Evolutionary conservation across 768 basidiomycete species (phyloP), one percentile per base, ranked within the genome.

Genomic region (Hortiboletus flavorubellus): DNA sequence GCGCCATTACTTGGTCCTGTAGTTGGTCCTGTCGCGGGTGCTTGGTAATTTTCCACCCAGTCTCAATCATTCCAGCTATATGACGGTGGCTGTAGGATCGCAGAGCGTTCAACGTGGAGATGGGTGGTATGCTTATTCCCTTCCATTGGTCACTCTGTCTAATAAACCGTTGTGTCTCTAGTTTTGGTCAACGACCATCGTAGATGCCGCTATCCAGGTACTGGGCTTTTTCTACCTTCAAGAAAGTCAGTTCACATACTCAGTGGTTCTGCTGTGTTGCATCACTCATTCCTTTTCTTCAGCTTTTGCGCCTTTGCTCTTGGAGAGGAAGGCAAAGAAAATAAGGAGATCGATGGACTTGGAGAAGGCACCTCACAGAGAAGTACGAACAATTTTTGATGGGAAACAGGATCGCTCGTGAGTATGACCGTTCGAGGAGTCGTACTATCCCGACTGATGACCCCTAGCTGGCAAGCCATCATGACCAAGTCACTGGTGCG

Each of bases 171-270:
- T 42, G 16, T 11, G 3, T 35, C 14, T 44, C 39, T 59, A 83
- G 78, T 90, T 89, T 66, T 87, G 86, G 81, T 79, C 85, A 0
- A 84, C 84, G 4, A 80, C 75, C 33, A 84, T 87, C 37, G 73
- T 78, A 0, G 83, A 81, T 55, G 82, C 72, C 0, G 56, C 66
- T 30, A 66, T 90, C 34, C 86, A 89, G 62, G 45, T 79, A 0
- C 57, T 78, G 2, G 86, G 87, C 2, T 8, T 87, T 0, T 69
- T 86, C 33, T 80, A 71, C 54, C 74, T 90, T 5, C 76, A 75
- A 72, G 87, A 89, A 76, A 86, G 86, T 86, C 58, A 47, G 80
- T 68, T 35, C 35, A 34, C 0, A 1, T 31, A 10, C 9, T 30
- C 18, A 23, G 14, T 21, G 12, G 15, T 57, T 29, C 42, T 30